phyloP scores from a whole-genome alignment of 257 asterid genomes.

The Solanum clarkiae region DNA sequence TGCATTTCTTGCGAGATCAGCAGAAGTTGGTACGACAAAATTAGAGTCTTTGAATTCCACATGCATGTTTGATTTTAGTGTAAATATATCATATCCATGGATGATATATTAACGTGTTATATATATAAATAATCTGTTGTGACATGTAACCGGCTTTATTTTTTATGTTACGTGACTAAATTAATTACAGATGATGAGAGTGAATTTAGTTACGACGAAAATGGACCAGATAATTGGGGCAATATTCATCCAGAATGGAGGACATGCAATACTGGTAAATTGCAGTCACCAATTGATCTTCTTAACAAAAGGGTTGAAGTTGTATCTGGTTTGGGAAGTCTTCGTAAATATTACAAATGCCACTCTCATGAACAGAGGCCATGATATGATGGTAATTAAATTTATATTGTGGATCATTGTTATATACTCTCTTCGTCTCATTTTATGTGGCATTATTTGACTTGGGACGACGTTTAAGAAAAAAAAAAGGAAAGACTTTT shows the following conservation, averaged over 20 bases:
- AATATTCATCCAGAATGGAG: constrained; percentile 54
- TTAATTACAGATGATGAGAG: constrained; percentile 43
- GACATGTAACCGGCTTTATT: not conserved
- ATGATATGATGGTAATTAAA: constrained; percentile 62
- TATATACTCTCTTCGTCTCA: no score
- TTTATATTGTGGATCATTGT: not conserved
- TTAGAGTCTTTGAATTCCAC: no score
- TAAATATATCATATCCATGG: no score
- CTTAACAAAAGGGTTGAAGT: constrained; percentile 35
- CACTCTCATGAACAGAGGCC: constrained; percentile 61
- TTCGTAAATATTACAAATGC: constrained; percentile 39
- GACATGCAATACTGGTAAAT: constrained; percentile 29
- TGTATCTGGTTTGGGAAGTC: constrained; percentile 30
- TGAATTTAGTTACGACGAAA: constrained; percentile 40
- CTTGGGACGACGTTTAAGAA: no score
- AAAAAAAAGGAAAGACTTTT: no score
- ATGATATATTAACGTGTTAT: no score
- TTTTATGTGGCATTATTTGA: no score
- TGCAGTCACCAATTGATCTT: constrained; percentile 76
- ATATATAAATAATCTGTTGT: no score
- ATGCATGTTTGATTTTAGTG: not conserved
- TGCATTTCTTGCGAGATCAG: constrained; percentile 18
- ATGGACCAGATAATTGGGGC: constrained; percentile 67
- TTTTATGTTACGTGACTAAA: not conserved
- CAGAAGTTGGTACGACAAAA: constrained; percentile 31